Conservation (phyloP, 2,329 filamentous ascomycete genomes). For the Knufia petricola region DNA sequence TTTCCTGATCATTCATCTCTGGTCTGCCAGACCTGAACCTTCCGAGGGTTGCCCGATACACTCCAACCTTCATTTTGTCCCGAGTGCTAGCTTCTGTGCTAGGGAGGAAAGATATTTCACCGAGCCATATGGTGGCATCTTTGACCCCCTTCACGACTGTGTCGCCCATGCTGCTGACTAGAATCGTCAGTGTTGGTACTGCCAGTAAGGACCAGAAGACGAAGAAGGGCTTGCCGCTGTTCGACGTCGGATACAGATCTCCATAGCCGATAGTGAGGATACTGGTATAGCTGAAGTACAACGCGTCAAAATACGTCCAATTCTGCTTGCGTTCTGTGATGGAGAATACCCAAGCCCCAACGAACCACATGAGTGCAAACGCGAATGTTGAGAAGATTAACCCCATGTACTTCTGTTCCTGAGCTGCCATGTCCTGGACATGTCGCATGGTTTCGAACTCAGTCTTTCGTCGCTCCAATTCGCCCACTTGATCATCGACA, state of each 20-base stretch:
- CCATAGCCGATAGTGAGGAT: slow-evolving; percentile 49
- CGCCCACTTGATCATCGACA: slow-evolving; percentile 12
- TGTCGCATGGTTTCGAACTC: slow-evolving; percentile 40
- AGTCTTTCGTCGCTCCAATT: slow-evolving; percentile 23
- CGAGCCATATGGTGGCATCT: slow-evolving; percentile 47
- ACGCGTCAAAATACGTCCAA: slow-evolving; percentile 44
- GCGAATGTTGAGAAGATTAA: slow-evolving; percentile 27
- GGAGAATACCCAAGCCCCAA: slow-evolving; percentile 44
- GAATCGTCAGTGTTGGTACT: slow-evolving; percentile 45
- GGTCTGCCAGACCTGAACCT: slow-evolving; percentile 15
- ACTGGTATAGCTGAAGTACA: slow-evolving; percentile 46
- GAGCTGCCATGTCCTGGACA: slow-evolving; percentile 33
- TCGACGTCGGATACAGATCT: slow-evolving; percentile 38
- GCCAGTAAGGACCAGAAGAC: slow-evolving; percentile 49
- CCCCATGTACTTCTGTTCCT: slow-evolving; percentile 35
- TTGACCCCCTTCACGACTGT: slow-evolving; percentile 46
- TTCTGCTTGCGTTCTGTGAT: slow-evolving; percentile 36
- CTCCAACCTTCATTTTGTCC: slow-evolving; percentile 23
- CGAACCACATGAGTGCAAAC: slow-evolving; percentile 34
- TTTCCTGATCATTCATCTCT: slow-evolving; percentile 14
- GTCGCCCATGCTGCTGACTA: slow-evolving; percentile 45
- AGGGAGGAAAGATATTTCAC: slow-evolving; percentile 46
- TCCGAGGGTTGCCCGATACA: slow-evolving; percentile 21
- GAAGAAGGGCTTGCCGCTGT: slow-evolving; percentile 46
- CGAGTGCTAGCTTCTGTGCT: slow-evolving; percentile 34